Evolutionary conservation across 352 stramenopile genomes (phyloP).

Genomic region (Phytophthora boehmeriae): DNA sequence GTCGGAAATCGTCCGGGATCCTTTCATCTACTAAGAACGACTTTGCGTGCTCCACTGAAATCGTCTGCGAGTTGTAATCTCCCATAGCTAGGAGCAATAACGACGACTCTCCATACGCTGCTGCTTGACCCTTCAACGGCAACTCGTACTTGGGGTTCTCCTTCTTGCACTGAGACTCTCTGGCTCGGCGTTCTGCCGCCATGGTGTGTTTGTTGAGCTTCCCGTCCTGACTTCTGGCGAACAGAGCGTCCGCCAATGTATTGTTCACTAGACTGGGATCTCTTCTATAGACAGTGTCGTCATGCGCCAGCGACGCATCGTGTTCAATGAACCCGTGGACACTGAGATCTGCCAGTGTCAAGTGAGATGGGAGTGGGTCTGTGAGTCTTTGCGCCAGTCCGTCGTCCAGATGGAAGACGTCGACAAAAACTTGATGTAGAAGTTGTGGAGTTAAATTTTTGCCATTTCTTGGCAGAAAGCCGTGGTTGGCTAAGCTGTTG

Average conservation of each 20-base stretch:
- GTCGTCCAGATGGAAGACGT: conserved; percentile 58
- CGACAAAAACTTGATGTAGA: conserved; percentile 42
- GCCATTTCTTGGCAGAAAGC: conserved; percentile 62
- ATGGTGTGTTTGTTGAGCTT: conserved; percentile 49
- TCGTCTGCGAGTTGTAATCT: conserved; percentile 26
- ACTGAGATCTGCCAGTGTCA: conserved; percentile 63
- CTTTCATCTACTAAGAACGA: conserved; percentile 65
- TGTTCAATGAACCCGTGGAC: conserved; percentile 61
- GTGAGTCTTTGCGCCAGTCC: conserved; percentile 42
- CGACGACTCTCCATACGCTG: conserved; percentile 27
- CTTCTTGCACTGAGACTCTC: conserved; percentile 50
- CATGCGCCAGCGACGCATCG: conserved; percentile 67
- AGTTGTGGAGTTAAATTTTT: conserved; percentile 52
- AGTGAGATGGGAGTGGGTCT: conserved; percentile 30
- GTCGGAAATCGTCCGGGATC: conserved; percentile 50
- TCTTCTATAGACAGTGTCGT: conserved; percentile 53
- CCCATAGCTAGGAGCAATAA: conserved; percentile 34
- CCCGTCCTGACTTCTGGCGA: conserved; percentile 37
- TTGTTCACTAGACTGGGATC: conserved; percentile 60
- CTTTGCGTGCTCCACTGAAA: conserved; percentile 49
- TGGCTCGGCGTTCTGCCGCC: conserved; percentile 41
- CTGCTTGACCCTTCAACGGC: conserved; percentile 40
- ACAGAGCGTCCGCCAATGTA: conserved; percentile 46
- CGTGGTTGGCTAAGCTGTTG: conserved; percentile 78
- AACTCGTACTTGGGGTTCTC: conserved; percentile 51